Evolutionary conservation across 805 yeast genomes (phyloP), one percentile per base, ranked within the genome.

Genomic region (Candida silvicultrix): DNA sequence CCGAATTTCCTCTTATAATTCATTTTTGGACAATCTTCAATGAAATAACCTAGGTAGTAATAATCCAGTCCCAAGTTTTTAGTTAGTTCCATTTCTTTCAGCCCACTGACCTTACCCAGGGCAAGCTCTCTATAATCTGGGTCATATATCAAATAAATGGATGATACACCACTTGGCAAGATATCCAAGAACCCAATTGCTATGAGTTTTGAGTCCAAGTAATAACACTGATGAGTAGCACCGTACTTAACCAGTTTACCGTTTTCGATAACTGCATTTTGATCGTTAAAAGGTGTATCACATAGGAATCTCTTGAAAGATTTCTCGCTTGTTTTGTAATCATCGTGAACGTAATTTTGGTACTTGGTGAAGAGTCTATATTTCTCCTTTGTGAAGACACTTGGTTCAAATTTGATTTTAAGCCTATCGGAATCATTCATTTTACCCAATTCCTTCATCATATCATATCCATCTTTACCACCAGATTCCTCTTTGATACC

Each of bases 71-170:
- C 67, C 35, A 79, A 64, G 38, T 74, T 61, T 23, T 70, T 52
- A 5, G 81, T 67, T 60, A 86, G 58, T 2, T 77, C 70, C 35
- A 87, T 65, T 57, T 89, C 97, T 36, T 85, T 65, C 23, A 89
- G 56, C 0, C 87, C 92, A 49, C 89, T 81, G 2, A 89, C 60
- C 22, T 87, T 87, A 0, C 97, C 97, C 28, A 89, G 62, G 0
- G 87, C 83, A 53, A 81, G 66, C 43, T 77, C 71, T 5, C 82
- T 80, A 58, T 72, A 83, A 45, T 81, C 90, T 0, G 95, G 94
- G 58, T 89, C 90, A 86, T 94, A 88, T 12, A 89, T 79, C 59
- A 90, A 85, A 60, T 90, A 89, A 1, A 90, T 90, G 0, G 95
- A 81, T 0, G 96, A 88, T 0, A 90, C 62, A 0, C 87, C 84